phyloP scores from a whole-genome alignment of 2,329 filamentous ascomycete genomes.

The Hymenoscyphus albidus region DNA sequence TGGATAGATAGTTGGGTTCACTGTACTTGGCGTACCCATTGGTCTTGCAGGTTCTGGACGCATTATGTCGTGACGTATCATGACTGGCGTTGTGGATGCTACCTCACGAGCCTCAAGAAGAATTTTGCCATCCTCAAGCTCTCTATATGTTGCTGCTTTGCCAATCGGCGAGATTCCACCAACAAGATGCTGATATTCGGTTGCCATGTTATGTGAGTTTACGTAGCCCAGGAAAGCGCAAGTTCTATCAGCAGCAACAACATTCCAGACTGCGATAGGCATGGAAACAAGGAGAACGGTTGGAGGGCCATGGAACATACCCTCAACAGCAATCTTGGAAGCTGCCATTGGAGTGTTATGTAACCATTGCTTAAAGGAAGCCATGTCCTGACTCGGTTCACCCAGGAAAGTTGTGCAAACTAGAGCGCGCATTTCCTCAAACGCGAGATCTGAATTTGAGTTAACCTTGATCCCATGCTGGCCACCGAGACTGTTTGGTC shows the following conservation, averaged over 20 bases:
- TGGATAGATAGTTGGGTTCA: slow-evolving; percentile 29
- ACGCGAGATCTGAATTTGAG: slow-evolving; percentile 47
- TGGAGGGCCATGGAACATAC: slow-evolving; percentile 64
- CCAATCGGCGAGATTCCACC: slow-evolving; percentile 40
- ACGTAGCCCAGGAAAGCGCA: slow-evolving; percentile 64
- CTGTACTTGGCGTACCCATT: slow-evolving; percentile 27
- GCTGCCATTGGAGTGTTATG: slow-evolving; percentile 54
- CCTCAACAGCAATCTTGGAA: slow-evolving; percentile 59
- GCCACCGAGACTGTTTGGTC: slow-evolving; percentile 22
- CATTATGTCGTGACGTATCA: slow-evolving; percentile 41
- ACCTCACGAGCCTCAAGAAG: slow-evolving; percentile 43
- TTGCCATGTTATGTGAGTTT: slow-evolving; percentile 64
- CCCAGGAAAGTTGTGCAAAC: slow-evolving; percentile 65
- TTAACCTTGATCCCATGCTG: slow-evolving; percentile 29
- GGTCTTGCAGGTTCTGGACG: slow-evolving; percentile 26
- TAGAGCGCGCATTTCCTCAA: slow-evolving; percentile 60
- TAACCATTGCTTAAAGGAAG: slow-evolving; percentile 64
- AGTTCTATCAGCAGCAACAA: slow-evolving; percentile 63
- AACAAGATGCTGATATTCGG: slow-evolving; percentile 58
- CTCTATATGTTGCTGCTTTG: slow-evolving; percentile 45
- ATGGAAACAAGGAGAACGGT: slow-evolving; percentile 65
- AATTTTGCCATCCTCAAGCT: slow-evolving; percentile 55
- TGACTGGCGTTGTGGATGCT: slow-evolving; percentile 34
- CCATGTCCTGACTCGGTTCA: slow-evolving; percentile 62
- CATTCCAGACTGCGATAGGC: slow-evolving; percentile 59